Base-by-base conservation (phyloP, 1,284 basidiomycete species). In the Moniliella sp. region DNA sequence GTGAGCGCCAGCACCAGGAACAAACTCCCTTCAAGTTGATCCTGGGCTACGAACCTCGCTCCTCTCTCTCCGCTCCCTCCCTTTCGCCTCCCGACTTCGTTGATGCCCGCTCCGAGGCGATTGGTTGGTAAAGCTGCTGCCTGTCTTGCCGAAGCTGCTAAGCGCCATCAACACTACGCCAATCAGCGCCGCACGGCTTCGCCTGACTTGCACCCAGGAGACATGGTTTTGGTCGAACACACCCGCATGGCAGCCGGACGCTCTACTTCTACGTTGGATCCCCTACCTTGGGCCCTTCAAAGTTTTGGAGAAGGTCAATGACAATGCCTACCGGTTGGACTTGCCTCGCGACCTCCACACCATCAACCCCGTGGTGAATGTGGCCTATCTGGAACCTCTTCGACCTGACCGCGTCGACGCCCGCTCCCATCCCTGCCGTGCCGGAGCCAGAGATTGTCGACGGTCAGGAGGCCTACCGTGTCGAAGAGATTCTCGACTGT, bases 341-440 rank as follows among this genome's bases (percentile, higher is more conserved):
- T 26, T 33, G 7, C 32, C 32, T 4, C 4, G 12, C 9, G 10
- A 11, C 18, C 16, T 33, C 25, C 15, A 27, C 12, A 33, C 28
- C n/a, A 23, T 27, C 32, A 33, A 33, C 15, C 60, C 62, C 4
- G 63, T 68, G 7, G 67, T 68, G 48, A 57, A 67, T 39, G 28
- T 27, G 25, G 16, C 17, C 14, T 26, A 27, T 12, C 28, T 33
- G 3, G 32, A 27, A 16, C 32, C 32, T 27, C 23, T 14, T 18
- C 21, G 25, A 16, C 13, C 31, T 23, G 25, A 32, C 31, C 16
- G 10, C 14, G 25, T 26, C 31, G 16, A 7, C 4, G 28, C 17
- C 3, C 31, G 25, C 4, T 25, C n/a, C 3, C 31, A 32, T n/a
- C 9, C 13, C 31, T 4, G n/a, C n/a, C n/a, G n/a, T n/a, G n/a